Base-by-base conservation (phyloP, 2,329 filamentous ascomycete genomes). In the Cercospora sesami region DNA sequence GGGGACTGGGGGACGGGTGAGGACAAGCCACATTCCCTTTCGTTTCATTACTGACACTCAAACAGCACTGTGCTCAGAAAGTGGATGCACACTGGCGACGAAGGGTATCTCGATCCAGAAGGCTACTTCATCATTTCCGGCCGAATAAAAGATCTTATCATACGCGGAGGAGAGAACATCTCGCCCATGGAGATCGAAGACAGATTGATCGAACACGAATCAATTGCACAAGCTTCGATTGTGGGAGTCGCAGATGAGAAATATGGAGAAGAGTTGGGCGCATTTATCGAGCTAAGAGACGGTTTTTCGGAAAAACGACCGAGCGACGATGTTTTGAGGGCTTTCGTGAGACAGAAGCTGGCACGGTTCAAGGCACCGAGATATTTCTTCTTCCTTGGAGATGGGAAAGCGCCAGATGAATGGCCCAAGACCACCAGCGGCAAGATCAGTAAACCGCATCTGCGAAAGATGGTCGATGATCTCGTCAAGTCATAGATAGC, bases 81-180 rank as follows among this genome's bases (percentile, higher is more conserved):
- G 68, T 92, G 90, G 89, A 81, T 87, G 70, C 86, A 88, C 72
- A 91, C 89, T 0, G 89, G 90, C 14, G 85, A 87, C 67, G 84
- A 86, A 74, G 84, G 81, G 1, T 78, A 81, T 3, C 81, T 87
- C 65, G 81, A 85, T 58, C 73, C 78, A 1, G 77, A 80, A 5
- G 80, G 79, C 8, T 81, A 81, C 66, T 76, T 77, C 74, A 84
- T 73, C 61, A 75, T 77, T 28, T 73, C 73, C 0, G 76, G 74
- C 8, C 71, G 76, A 9, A 75, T 77, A 67, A 77, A 77, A 64
- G 76, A 77, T 61, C 70, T 77, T 28, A 73, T 76, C 63, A 77
- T 76, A 42, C 71, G 74, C 85, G 87, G 89, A 57, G 90, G 90
- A 48, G 89, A 91, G 78, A 92, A 92, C 78, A 85, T 86, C 62